Conservation (phyloP, 192 early-diverging fungal genomes). For the Cladochytrium replicatum region DNA sequence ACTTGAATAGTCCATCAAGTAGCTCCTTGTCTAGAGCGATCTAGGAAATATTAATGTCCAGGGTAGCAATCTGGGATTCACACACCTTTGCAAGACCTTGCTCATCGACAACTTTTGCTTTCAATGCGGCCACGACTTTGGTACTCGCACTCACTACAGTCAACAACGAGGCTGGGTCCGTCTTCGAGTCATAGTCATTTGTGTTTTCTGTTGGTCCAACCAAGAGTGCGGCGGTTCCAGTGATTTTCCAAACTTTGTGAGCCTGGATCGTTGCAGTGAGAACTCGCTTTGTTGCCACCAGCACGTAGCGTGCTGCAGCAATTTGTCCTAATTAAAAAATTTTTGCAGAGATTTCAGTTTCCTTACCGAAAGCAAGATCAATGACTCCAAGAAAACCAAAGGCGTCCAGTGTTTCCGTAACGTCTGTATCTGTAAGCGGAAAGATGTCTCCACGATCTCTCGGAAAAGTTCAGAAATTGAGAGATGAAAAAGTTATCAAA, state of each 20-base stretch:
- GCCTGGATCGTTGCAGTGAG: slow-evolving; percentile 40
- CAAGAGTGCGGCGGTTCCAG: slow-evolving; percentile 19
- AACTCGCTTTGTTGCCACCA: slow-evolving; percentile 31
- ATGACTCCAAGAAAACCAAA: slow-evolving; percentile 34
- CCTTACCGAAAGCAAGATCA: slow-evolving; percentile 24
- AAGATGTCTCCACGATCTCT: no score
- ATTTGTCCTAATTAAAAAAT: no score
- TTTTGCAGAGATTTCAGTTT: no score
- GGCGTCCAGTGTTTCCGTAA: slow-evolving; percentile 20
- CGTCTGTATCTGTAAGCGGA: no score
- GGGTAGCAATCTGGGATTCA: no score
- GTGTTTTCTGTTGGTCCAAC: slow-evolving; percentile 19
- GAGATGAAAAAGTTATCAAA: no score
- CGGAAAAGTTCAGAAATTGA: no score
- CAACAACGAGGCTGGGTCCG: no score
- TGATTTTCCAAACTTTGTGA: slow-evolving; percentile 46
- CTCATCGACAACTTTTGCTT: slow-evolving; percentile 9
- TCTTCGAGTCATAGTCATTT: no score
- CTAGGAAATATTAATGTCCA: slow-evolving; percentile 15
- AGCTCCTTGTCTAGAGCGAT: slow-evolving; percentile 30
- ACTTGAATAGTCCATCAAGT: slow-evolving; percentile 22
- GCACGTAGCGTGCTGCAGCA: no score
- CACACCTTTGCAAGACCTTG: slow-evolving; percentile 21
- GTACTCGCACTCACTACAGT: no score
- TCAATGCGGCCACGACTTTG: no score